These are phyloP conservation scores for Taphrina wiesneri DNA, from an alignment of 1,139 yeast genomes.

Conservation along the genomic window DNA sequence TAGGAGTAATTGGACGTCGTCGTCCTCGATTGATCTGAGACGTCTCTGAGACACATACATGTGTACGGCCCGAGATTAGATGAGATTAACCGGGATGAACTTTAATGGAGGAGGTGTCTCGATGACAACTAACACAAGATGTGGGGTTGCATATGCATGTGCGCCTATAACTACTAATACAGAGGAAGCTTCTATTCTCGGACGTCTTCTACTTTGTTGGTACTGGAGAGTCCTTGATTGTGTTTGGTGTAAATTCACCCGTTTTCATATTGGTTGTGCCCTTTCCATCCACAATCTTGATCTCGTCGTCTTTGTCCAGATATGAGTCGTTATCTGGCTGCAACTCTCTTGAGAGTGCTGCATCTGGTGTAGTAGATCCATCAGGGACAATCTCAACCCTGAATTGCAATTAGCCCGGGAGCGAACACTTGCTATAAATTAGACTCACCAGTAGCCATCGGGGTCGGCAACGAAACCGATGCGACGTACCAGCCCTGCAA, in stretches of 20 bases:
- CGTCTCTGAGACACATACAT: too few relatives aligned
- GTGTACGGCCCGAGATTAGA: too few relatives aligned
- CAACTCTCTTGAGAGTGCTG: slow-evolving; percentile 18
- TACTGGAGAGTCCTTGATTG: slow-evolving; percentile 6
- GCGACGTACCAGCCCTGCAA: slow-evolving; percentile 23
- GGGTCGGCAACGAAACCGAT: slow-evolving; percentile 29
- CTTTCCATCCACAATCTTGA: slow-evolving; percentile 19
- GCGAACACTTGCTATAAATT: not conserved
- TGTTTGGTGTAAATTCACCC: slow-evolving; percentile 15
- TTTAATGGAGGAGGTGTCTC: too few relatives aligned
- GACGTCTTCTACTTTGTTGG: not conserved
- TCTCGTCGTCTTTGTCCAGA: slow-evolving; percentile 21
- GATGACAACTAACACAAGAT: too few relatives aligned
- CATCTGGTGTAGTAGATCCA: slow-evolving; percentile 28
- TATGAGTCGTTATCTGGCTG: slow-evolving; percentile 19
- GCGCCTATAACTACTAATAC: too few relatives aligned
- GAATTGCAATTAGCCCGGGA: not conserved
- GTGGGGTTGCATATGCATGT: too few relatives aligned
- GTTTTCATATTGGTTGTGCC: slow-evolving; percentile 23
- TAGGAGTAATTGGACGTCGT: too few relatives aligned
- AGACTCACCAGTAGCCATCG: slow-evolving; percentile 17
- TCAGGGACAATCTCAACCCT: slow-evolving; percentile 27
- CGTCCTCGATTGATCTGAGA: too few relatives aligned
- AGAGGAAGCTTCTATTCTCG: too few relatives aligned
- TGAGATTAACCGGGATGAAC: too few relatives aligned